These are phyloP conservation scores for Colletotrichum somersetense DNA, from an alignment of 2,329 filamentous ascomycete species.

Conservation along the genomic window DNA sequence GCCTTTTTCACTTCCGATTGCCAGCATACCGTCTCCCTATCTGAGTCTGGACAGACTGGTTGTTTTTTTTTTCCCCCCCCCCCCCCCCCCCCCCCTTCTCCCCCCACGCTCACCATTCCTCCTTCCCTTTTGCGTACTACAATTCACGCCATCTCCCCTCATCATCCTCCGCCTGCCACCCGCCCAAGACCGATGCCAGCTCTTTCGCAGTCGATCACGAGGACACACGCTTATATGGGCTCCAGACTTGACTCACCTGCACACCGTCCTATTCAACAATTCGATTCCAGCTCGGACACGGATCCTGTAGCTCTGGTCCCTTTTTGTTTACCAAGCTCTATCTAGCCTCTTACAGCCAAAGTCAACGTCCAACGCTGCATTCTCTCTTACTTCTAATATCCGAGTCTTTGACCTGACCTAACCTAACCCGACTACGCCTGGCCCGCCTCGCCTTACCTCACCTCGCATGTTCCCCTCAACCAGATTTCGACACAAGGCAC, in stretches of 20 bases:
- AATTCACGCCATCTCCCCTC: conserved; percentile 24
- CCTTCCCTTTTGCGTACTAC: conserved; percentile 24
- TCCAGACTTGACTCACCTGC: not conserved
- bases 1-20: conserved; percentile 18
- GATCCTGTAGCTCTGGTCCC: conserved; percentile 14
- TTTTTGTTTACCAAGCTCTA: conserved; percentile 13
- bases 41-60: conserved; percentile 26
- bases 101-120: not conserved
- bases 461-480: not conserved
- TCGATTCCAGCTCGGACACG: conserved; percentile 18
- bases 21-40: conserved; percentile 21
- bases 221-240: not conserved
- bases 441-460: not conserved
- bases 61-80: conserved; percentile 3
- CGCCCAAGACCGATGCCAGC: conserved; percentile 18
- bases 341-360: conserved; percentile 19
- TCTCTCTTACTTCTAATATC: not conserved
- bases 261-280: conserved; percentile 10
- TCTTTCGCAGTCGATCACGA: conserved; percentile 3
- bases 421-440: conserved; percentile 6
- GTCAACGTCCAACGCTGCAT: conserved; percentile 14
- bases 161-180: conserved; percentile 20
- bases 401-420: conserved; percentile 13
- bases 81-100: not conserved
- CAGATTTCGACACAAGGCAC: conserved; percentile 14